Evolutionary conservation across 75 land plant species (phyloP).

Genomic region (Selaginella moellendorffii): DNA sequence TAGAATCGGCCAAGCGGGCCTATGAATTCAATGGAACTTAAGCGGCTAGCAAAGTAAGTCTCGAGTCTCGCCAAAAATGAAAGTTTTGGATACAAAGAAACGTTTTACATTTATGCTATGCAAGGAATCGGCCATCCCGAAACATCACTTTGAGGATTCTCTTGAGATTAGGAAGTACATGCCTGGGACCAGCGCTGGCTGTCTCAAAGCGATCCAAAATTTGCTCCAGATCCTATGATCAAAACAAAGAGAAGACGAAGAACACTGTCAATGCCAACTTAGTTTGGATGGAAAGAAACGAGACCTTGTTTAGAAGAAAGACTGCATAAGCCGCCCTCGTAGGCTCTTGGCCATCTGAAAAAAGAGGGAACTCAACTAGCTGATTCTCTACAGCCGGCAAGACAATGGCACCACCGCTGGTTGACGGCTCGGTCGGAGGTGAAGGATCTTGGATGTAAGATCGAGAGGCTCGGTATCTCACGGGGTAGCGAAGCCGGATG

Average conservation of each 20-base stretch:
- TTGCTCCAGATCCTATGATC: conserved; percentile 97
- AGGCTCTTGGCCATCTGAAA: conserved; percentile 79
- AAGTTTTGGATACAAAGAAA: too few relatives aligned
- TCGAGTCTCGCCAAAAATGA: too few relatives aligned
- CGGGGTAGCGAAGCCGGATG: conserved; percentile 74
- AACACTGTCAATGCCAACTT: not conserved
- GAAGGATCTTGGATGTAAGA: conserved; percentile 74
- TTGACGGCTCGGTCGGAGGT: conserved; percentile 49
- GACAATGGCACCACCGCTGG: conserved; percentile 14
- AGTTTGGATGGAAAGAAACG: not conserved
- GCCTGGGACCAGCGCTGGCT: conserved; percentile 83
- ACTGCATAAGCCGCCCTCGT: conserved; percentile 97
- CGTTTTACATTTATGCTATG: too few relatives aligned
- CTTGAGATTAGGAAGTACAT: conserved; percentile 63
- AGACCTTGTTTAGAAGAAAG: conserved; percentile 88
- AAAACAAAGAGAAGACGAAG: conserved; percentile 1
- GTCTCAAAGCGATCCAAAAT: conserved; percentile 61
- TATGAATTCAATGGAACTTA: conserved; percentile 25
- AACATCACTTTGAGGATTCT: conserved; percentile 40
- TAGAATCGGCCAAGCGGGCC: conserved; percentile 54
- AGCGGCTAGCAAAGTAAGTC: too few relatives aligned
- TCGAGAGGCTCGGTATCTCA: conserved; percentile 70
- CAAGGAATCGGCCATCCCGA: conserved; percentile 21
- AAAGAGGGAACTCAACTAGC: conserved; percentile 72
- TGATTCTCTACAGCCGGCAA: conserved; percentile 11